Base-by-base conservation (phyloP, 148 eudicot species). In the Rhododendron molle region DNA sequence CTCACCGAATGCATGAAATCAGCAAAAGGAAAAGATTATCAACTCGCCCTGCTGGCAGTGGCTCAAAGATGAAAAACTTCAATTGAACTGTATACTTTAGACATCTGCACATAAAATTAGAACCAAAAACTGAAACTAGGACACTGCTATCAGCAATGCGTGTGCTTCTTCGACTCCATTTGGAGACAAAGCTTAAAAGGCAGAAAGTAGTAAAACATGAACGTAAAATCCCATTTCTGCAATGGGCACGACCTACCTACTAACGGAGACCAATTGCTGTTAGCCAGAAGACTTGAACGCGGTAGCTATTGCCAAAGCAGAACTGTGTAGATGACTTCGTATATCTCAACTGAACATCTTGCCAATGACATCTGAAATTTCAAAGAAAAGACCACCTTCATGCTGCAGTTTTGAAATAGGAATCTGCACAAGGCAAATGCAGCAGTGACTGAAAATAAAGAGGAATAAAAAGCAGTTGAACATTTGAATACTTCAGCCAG, bases 81-180 rank as follows among this genome's bases (percentile, higher is more conserved):
- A 78, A 38, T n/a, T 23, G 65, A 46, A 30, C 71, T 47, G n/a
- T 56, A 18, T 81, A 21, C 80, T 18, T 23, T 11, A 43, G 50
- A 77, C 15, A 77, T 77, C 49, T 43, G 50, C 32, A 12, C 32
- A 34, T 84, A 2, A 23, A 12, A 32, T 49, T 34, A 23, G 50
- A 12, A 49, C 40, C 36, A 38, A 54, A 23, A 65, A 18, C 8
- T 26, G 26, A 76, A 36, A 76, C 40, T 13, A 38, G 36, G 38
- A 43, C 49, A 20, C 3, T 16, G 7, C 54, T 62, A 82, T 82
- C 76, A 44, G 54, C 52, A 82, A 38, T n/a, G 49, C 34, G 1
- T 65, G 49, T 26, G 14, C 74, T 82, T 62, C 38, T 82, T 82
- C 76, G 10, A 82, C 23, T 82, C n/a, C 52, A 65, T 65, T 40